Conservation (phyloP, 352 stramenopile species). For the Globisporangium iwayamae region DNA sequence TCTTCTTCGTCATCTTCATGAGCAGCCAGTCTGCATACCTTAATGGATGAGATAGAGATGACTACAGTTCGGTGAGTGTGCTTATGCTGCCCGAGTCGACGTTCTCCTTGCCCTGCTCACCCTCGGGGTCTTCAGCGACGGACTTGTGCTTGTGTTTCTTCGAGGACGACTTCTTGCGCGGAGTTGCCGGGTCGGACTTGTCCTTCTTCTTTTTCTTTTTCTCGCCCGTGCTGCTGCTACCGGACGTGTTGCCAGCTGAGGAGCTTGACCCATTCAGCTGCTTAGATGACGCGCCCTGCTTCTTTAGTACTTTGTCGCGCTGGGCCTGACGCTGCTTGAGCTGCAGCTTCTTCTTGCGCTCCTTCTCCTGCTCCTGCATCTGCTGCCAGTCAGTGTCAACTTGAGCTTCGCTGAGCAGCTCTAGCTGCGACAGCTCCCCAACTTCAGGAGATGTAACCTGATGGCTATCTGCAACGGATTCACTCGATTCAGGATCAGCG, state of each 20-base stretch:
- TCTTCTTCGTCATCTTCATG: neutral
- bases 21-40: neutral
- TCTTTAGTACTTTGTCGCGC: conserved; percentile 72
- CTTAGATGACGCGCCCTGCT: conserved; percentile 30
- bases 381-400: conserved; percentile 66
- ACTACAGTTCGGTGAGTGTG: conserved; percentile 18
- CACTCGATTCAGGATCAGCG: neutral
- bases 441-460: neutral
- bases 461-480: neutral
- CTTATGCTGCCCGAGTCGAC: conserved; percentile 1
- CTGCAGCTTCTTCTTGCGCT: conserved; percentile 64
- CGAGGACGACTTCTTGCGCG: conserved; percentile 26
- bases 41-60: neutral
- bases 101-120: conserved; percentile 12
- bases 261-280: conserved; percentile 10
- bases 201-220: conserved; percentile 53
- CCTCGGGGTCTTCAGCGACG: neutral
- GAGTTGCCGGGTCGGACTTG: conserved; percentile 16
- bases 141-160: conserved; percentile 18
- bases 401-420: conserved; percentile 17
- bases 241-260: neutral
- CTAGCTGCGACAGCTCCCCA: neutral
- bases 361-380: conserved; percentile 71
- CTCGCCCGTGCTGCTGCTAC: conserved; percentile 19
- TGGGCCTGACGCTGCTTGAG: conserved; percentile 74